These are phyloP conservation scores for Striga hermonthica DNA, from an alignment of 305 asterid genomes.

Conservation along the genomic window DNA sequence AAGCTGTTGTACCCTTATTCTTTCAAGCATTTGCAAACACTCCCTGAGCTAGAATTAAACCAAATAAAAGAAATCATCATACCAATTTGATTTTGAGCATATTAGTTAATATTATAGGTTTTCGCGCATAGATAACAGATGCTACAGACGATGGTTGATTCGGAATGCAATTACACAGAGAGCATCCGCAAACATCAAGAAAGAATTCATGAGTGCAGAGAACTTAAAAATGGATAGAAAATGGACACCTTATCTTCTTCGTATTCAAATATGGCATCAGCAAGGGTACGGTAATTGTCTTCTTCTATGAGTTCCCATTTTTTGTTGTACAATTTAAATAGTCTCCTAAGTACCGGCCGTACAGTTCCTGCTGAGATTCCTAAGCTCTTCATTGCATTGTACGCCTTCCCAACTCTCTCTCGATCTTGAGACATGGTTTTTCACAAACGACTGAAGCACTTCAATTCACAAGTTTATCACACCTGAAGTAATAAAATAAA, in stretches of 20 bases:
- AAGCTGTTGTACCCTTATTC: not conserved
- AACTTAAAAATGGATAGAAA: not conserved
- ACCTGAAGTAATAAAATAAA: slow-evolving; percentile 1
- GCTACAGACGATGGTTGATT: not conserved
- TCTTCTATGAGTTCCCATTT: slow-evolving; percentile 49
- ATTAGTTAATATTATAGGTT: not conserved
- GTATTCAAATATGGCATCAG: slow-evolving; percentile 43
- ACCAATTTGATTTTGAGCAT: not conserved
- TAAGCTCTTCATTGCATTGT: slow-evolving; percentile 35
- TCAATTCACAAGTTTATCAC: not conserved
- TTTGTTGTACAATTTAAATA: slow-evolving; percentile 30
- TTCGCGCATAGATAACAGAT: not conserved
- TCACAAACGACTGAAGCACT: not conserved
- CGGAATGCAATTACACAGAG: no score
- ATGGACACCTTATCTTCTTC: slow-evolving; percentile 36
- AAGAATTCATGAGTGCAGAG: not conserved
- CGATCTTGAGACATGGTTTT: slow-evolving; percentile 26
- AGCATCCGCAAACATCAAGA: no score
- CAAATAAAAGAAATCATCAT: not conserved
- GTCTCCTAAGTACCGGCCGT: slow-evolving; percentile 41
- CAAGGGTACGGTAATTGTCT: slow-evolving; percentile 42
- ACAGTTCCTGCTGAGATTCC: slow-evolving; percentile 29
- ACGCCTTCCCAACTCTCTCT: slow-evolving; percentile 27
- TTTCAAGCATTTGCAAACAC: not conserved
- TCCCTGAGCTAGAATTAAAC: not conserved